A percentile compares a stretch with the other conserved stretches of the same genome.
Conservation (phyloP, 495 filamentous ascomycete genomes). For the Hyphodiscus hymeniophilus region DNA sequence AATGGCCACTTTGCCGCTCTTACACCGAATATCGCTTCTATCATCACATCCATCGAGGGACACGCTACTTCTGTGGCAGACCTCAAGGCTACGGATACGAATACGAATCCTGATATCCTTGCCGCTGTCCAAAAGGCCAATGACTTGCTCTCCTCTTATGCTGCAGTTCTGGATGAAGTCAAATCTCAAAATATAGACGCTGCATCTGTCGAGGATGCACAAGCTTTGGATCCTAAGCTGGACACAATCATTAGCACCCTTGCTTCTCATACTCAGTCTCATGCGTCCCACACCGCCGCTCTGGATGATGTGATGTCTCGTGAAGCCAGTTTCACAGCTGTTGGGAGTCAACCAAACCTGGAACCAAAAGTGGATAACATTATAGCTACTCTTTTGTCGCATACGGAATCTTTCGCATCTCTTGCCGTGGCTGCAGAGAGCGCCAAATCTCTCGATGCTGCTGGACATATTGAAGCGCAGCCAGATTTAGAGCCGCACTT, state of each 20-base stretch:
- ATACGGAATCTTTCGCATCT: constrained; percentile 9
- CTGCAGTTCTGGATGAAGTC: constrained; percentile 13
- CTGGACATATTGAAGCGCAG: background rate
- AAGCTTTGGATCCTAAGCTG: background rate
- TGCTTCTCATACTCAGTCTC: constrained; percentile 1
- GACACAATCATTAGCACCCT: background rate
- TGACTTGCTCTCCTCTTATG: constrained; percentile 11
- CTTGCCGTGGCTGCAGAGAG: constrained; percentile 9
- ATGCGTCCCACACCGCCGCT: constrained; percentile 2
- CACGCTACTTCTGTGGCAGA: constrained; percentile 12
- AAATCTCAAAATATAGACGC: no score
- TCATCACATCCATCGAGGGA: constrained; percentile 9
- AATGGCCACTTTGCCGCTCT: constrained; percentile 10
- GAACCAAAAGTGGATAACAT: background rate
- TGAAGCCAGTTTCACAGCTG: background rate
- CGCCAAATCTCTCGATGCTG: background rate
- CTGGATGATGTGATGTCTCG: constrained; percentile 1
- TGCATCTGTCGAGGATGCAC: background rate
- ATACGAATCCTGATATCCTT: constrained; percentile 6
- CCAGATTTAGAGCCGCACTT: constrained; percentile 5
- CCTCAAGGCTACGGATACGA: constrained; percentile 7
- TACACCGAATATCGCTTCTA: constrained; percentile 9
- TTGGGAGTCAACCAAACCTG: background rate
- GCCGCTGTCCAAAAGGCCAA: constrained; percentile 16
- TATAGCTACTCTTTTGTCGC: constrained; percentile 1